Evolutionary conservation across 1,284 basidiomycete genomes (phyloP).

Genomic region (Inonotus hispidus): DNA sequence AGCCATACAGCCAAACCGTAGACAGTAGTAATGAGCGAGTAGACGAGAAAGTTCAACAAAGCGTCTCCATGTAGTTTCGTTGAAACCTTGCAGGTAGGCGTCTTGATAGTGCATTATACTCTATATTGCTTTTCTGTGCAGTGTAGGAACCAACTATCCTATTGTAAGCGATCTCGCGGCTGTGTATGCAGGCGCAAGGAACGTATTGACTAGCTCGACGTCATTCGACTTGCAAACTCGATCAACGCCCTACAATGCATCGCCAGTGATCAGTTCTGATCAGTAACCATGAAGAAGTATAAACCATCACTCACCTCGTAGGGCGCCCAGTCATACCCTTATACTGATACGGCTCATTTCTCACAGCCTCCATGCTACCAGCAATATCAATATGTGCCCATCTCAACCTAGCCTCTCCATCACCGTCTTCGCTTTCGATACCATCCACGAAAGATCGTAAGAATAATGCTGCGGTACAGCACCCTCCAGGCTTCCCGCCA

Average conservation of each 20-base stretch:
- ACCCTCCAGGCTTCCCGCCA: constrained; percentile 71
- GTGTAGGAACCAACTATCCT: no score
- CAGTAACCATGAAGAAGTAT: background rate
- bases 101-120: no score
- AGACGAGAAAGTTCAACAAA: no score
- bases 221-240: constrained; percentile 32
- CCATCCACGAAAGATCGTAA: constrained; percentile 78
- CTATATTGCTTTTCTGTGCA: no score
- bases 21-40: no score
- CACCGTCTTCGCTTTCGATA: constrained; percentile 46
- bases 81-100: no score
- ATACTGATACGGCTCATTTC: constrained; percentile 59
- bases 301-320: constrained; percentile 47
- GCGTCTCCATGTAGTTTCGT: no score
- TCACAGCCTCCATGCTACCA: constrained; percentile 71
- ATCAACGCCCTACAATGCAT: constrained; percentile 26
- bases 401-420: constrained; percentile 44
- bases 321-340: constrained; percentile 80
- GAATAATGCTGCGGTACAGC: constrained; percentile 84
- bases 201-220: background rate
- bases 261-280: background rate
- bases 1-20: no score
- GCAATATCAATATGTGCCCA: constrained; percentile 89
- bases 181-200: background rate
- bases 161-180: no score